Evolutionary conservation across 352 stramenopile species (phyloP).

Genomic region (Globisporangium ultimum): DNA sequence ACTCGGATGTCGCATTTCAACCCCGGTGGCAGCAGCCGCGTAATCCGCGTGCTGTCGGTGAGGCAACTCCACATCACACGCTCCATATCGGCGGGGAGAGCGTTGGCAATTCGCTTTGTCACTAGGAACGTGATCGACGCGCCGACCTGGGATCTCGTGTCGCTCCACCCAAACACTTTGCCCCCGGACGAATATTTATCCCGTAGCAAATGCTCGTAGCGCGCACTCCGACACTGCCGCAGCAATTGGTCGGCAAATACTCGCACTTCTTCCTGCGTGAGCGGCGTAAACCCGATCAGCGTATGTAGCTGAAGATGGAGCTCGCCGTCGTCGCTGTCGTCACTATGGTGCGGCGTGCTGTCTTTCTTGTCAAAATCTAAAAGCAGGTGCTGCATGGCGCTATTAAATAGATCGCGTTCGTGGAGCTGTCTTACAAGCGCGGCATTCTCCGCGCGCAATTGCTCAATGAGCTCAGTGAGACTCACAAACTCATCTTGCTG

Average conservation of each 20-base stretch:
- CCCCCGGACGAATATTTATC: constrained; percentile 23
- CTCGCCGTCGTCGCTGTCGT: constrained; percentile 13
- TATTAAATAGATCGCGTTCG: constrained; percentile 44
- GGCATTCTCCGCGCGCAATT: constrained; percentile 40
- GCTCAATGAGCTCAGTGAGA: constrained; percentile 43
- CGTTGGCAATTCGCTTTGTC: constrained; percentile 34
- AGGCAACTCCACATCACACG: constrained; percentile 37
- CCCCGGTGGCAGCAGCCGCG: constrained; percentile 28
- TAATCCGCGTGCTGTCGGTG: constrained; percentile 27
- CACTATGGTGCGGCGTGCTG: constrained; percentile 3
- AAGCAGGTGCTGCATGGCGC: constrained; percentile 54
- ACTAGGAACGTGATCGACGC: constrained; percentile 49
- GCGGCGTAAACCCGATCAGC: constrained; percentile 30
- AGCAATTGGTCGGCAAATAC: constrained; percentile 25
- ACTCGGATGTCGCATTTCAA: constrained; percentile 37
- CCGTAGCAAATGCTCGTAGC: constrained; percentile 27
- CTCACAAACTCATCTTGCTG: constrained; percentile 35
- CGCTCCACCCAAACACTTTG: constrained; percentile 47
- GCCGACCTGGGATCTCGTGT: constrained; percentile 33
- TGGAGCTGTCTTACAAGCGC: constrained; percentile 32
- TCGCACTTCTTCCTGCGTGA: constrained; percentile 30
- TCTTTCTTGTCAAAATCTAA: constrained; percentile 27
- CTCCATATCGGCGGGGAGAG: constrained; percentile 22
- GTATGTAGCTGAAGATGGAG: constrained; percentile 11
- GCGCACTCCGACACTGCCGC: constrained; percentile 29